Evolutionary conservation across 257 asterid species (phyloP).

Genomic region (Verbascum thapsus): DNA sequence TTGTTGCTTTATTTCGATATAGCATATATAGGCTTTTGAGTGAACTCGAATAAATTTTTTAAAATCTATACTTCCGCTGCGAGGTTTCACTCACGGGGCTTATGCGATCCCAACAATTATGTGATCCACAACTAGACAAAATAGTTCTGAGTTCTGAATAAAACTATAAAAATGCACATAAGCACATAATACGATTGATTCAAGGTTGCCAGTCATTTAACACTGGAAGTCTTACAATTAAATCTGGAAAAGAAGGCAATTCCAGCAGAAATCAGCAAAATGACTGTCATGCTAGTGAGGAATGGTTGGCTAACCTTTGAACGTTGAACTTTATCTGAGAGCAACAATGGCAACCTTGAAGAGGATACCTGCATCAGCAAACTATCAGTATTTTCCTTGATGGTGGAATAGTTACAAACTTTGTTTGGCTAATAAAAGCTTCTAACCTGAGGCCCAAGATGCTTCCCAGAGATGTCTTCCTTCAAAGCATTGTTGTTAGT

Average conservation of each 20-base stretch:
- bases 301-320: constrained; percentile 60
- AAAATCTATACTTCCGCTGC: no score
- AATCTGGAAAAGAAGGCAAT: constrained; percentile 16
- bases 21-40: no score
- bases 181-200: neutral
- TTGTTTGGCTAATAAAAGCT: constrained; percentile 30
- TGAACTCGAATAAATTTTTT: no score
- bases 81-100: no score
- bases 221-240: neutral
- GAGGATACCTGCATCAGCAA: constrained; percentile 60
- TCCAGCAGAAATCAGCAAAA: constrained; percentile 20
- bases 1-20: no score
- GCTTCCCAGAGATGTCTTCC: constrained; percentile 53
- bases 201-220: no score
- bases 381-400: constrained; percentile 23
- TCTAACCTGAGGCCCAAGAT: constrained; percentile 57
- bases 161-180: neutral
- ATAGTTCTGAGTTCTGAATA: neutral
- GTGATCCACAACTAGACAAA: neutral
- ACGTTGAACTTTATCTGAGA: constrained; percentile 80
- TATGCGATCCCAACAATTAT: no score
- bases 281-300: constrained; percentile 15
- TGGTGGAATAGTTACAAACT: constrained; percentile 15
- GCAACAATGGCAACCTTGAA: constrained; percentile 77
- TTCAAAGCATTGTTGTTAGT: constrained; percentile 42